A percentile compares a stretch with the other conserved stretches of the same genome.
Evolutionary conservation across 2,329 filamentous ascomycete species (phyloP).

Genomic region (Pyricularia sp.): DNA sequence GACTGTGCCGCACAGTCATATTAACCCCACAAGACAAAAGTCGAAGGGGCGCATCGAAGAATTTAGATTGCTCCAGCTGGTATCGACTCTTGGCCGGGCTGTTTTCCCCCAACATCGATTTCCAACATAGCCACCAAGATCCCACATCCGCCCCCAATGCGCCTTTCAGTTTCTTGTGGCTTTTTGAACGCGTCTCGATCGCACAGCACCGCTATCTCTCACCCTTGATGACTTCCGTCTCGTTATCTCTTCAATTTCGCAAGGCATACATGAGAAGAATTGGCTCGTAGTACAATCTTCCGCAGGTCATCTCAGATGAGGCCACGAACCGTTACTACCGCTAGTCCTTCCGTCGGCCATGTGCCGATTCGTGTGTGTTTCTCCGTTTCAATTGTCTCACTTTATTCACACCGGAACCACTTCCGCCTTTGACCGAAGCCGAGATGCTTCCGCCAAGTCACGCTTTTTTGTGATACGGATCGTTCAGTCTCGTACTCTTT

Average conservation of each 20-base stretch:
- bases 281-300: not conserved
- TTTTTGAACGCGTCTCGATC: too few relatives aligned
- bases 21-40: too few relatives aligned
- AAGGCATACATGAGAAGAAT: not conserved
- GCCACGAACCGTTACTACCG: not conserved
- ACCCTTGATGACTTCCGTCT: too few relatives aligned
- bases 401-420: not conserved
- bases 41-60: too few relatives aligned
- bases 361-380: not conserved
- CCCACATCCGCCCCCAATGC: too few relatives aligned
- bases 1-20: too few relatives aligned
- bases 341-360: not conserved
- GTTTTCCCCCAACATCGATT: too few relatives aligned
- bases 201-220: too few relatives aligned
- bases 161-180: too few relatives aligned
- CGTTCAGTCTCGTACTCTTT: not conserved
- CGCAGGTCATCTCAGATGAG: not conserved
- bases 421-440: not conserved
- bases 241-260: not conserved
- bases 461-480: not conserved
- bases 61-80: too few relatives aligned
- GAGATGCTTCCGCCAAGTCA: not conserved
- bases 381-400: not conserved
- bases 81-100: too few relatives aligned
- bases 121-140: too few relatives aligned